These are phyloP conservation scores for Rhazya stricta DNA, from an alignment of 257 asterid species.

Conservation along the genomic window DNA sequence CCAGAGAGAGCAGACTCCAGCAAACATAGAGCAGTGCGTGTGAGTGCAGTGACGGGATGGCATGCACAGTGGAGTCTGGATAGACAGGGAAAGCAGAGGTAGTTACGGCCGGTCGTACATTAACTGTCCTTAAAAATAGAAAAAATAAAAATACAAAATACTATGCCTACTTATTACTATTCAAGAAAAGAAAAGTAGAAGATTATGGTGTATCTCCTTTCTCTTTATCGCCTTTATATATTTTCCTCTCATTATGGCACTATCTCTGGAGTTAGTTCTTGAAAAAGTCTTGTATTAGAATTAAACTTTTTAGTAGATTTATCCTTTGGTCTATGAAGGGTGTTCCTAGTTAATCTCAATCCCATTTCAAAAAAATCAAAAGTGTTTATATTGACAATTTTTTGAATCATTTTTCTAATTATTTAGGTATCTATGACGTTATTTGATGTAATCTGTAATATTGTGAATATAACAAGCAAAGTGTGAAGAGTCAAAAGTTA, in stretches of 20 bases:
- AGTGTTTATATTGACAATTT: no score
- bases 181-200: background rate
- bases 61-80: slow-evolving; percentile 8
- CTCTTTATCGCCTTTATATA: background rate
- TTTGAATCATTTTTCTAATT: no score
- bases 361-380: no score
- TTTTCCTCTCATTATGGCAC: slow-evolving; percentile 18
- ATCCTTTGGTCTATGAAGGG: no score
- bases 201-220: background rate
- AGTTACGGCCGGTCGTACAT: background rate
- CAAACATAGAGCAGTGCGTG: background rate
- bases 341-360: no score
- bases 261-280: slow-evolving; percentile 7
- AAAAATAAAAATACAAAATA: background rate
- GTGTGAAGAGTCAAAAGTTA: no score
- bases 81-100: background rate
- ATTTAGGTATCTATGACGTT: no score
- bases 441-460: no score
- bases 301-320: no score
- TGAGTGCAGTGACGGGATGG: slow-evolving; percentile 21
- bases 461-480: no score
- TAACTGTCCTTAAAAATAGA: background rate
- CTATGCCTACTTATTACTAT: background rate
- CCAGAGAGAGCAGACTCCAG: background rate
- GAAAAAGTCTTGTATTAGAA: background rate